Evolutionary conservation across 202 grass and related monocot species (phyloP).

Genomic region (Brachypodium distachyon): DNA sequence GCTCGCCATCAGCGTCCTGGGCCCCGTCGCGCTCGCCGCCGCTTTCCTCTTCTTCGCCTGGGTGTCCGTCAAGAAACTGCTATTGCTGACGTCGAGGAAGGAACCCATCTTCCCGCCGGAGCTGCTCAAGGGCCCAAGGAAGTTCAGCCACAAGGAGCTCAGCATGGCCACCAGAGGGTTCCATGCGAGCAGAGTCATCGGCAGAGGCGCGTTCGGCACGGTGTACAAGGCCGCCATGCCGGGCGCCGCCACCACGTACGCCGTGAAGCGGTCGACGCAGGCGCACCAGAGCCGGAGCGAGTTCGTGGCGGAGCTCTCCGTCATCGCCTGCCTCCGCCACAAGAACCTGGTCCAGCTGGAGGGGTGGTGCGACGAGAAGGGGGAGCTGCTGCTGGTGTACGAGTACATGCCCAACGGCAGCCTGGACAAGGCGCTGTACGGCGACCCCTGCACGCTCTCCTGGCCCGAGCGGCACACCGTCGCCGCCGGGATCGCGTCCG

Average conservation of each 20-base stretch:
- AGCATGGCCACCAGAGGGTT: slow-evolving; percentile 63
- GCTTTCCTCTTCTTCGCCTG: slow-evolving; percentile 55
- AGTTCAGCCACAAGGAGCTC: slow-evolving; percentile 83
- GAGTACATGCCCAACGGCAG: slow-evolving; percentile 96
- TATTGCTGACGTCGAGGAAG: slow-evolving; percentile 27
- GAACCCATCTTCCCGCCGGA: slow-evolving; percentile 23
- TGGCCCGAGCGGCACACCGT: slow-evolving; percentile 63
- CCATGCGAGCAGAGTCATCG: slow-evolving; percentile 57
- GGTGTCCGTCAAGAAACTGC: slow-evolving; percentile 49
- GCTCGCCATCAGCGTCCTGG: slow-evolving; percentile 46
- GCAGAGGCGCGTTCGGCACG: slow-evolving; percentile 79
- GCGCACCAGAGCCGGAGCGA: slow-evolving; percentile 70
- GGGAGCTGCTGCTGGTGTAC: slow-evolving; percentile 74
- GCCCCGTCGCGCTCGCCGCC: slow-evolving; percentile 39
- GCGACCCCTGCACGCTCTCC: slow-evolving; percentile 42
- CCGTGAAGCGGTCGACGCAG: slow-evolving; percentile 82
- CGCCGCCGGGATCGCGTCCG: slow-evolving; percentile 63
- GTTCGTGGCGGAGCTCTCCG: slow-evolving; percentile 76
- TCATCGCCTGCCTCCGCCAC: slow-evolving; percentile 83
- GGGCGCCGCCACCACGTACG: slow-evolving; percentile 6
- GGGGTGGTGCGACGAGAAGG: slow-evolving; percentile 84
- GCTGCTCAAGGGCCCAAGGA: slow-evolving; percentile 66
- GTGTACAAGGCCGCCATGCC: slow-evolving; percentile 72
- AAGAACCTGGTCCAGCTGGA: slow-evolving; percentile 86
- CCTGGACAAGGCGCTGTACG: slow-evolving; percentile 67